A percentile compares a stretch with the other conserved stretches of the same genome.
These are phyloP conservation scores for Elongisporangium undulatum DNA, from an alignment of 352 stramenopile genomes.

Conservation along the genomic window DNA sequence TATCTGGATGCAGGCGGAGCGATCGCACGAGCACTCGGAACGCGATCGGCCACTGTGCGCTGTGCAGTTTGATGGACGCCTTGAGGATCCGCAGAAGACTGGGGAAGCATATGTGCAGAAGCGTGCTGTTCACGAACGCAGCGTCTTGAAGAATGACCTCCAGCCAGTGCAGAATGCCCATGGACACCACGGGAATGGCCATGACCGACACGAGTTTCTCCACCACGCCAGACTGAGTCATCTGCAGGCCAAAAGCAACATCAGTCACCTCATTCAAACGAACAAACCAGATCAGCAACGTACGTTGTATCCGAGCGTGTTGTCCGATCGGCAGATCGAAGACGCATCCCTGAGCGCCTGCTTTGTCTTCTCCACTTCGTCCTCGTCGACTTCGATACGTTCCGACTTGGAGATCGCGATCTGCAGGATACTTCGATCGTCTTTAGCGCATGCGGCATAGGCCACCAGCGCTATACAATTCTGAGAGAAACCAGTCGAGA, in stretches of 20 bases:
- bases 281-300: slow-evolving; percentile 7
- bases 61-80: slow-evolving; percentile 70
- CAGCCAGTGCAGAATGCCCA: slow-evolving; percentile 84
- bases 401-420: slow-evolving; percentile 14
- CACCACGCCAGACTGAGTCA: slow-evolving; percentile 83
- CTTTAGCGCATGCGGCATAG: slow-evolving; percentile 70
- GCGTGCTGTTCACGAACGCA: slow-evolving; percentile 77
- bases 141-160: slow-evolving; percentile 70
- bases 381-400: slow-evolving; percentile 38
- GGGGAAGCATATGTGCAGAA: slow-evolving; percentile 83
- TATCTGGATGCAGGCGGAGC: slow-evolving; percentile 64
- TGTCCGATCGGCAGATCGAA: slow-evolving; percentile 75
- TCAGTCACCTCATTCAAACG: neutral
- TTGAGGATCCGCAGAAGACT: slow-evolving; percentile 76
- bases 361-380: slow-evolving; percentile 60
- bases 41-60: slow-evolving; percentile 77
- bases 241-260: slow-evolving; percentile 26
- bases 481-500: slow-evolving; percentile 47
- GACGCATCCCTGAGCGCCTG: slow-evolving; percentile 68
- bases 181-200: slow-evolving; percentile 76
- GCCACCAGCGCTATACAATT: slow-evolving; percentile 71
- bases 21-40: slow-evolving; percentile 79
- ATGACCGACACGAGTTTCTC: slow-evolving; percentile 77
- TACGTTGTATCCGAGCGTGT: slow-evolving; percentile 86
- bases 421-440: slow-evolving; percentile 75